A percentile compares a stretch with the other conserved stretches of the same genome.
Conservation (phyloP, 768 basidiomycete species). For the Amanita pallidorosea region DNA sequence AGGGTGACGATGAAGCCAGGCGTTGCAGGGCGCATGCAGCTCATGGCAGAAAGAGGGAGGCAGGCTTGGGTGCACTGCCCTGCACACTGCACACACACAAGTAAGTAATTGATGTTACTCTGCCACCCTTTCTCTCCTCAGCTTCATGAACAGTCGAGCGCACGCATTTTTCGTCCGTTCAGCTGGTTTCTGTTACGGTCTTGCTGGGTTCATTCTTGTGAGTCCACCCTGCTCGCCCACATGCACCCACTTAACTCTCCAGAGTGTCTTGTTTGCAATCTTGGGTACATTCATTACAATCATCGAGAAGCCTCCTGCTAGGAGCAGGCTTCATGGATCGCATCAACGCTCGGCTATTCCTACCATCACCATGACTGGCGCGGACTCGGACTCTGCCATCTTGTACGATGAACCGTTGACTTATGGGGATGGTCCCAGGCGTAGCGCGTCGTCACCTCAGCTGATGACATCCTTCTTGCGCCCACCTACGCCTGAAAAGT, state of each 20-base stretch:
- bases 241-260: neutral
- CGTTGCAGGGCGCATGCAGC: constrained; percentile 71
- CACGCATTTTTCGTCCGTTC: constrained; percentile 18
- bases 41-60: constrained; percentile 28
- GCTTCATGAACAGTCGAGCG: constrained; percentile 6
- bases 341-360: neutral
- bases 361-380: constrained; percentile 3
- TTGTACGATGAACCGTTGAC: neutral
- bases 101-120: too few relatives aligned
- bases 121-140: neutral
- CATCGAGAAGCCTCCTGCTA: neutral
- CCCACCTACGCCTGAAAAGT: constrained; percentile 1
- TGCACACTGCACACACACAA: neutral
- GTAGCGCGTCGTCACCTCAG: constrained; percentile 18
- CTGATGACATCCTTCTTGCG: constrained; percentile 9
- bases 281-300: constrained; percentile 5
- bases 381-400: neutral
- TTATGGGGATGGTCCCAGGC: constrained; percentile 6
- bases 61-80: neutral
- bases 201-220: constrained; percentile 25
- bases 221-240: constrained; percentile 7
- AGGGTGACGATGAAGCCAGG: constrained; percentile 83
- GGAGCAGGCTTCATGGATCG: neutral
- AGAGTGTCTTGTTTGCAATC: constrained; percentile 25
- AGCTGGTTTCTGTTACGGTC: constrained; percentile 22